Evolutionary conservation across 768 basidiomycete species (phyloP), one percentile per base, ranked within the genome.

Genomic region (Phallus indusiatus): DNA sequence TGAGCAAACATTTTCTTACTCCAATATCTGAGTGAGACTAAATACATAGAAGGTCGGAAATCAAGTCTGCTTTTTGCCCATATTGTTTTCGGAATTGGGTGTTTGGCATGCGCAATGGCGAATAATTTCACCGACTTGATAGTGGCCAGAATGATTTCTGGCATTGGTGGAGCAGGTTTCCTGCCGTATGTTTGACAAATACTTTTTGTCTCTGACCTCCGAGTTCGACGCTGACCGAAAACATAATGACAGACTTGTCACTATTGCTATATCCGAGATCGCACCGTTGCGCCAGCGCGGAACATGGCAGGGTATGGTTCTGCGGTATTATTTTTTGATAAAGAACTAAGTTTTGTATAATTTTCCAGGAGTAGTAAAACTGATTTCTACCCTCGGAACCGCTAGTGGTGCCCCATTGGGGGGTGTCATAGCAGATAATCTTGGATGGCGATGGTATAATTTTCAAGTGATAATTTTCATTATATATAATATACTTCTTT

Each of bases 241-340:
- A n/a, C n/a, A n/a, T n/a, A n/a, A 33, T 34, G 18, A 4, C 35
- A 84, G 83, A 1, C 71, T 85, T 28, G 79, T 79, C 16, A 81
- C 79, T 56, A 86, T 87, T 57, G 78, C 86, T 37, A 76, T 86
- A 69, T 84, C 82, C 3, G 85, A 86, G 62, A 72, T 85, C 17
- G 79, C 85, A 1, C 82, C 84, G 0, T 72, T 86, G 50, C 75
- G 84, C 1, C 75, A 75, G 21, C 74, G 84, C 54, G 85, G 85
- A 21, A 85, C 82, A n/a, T 84, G 83, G 79, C 84, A 86, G 78
- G 85, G 82, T 76, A 4, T 66, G 60, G 12, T 28, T 42, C 22
- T 22, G 14, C 1, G 10, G n/a, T 5, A 49, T 24, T 8, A 11
- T 5, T 1, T 18, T 47, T 53, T 46, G 52, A 47, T 2, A 1